Evolutionary conservation across 495 filamentous ascomycete species (phyloP).

Genomic region (Penicillium pulvis): DNA sequence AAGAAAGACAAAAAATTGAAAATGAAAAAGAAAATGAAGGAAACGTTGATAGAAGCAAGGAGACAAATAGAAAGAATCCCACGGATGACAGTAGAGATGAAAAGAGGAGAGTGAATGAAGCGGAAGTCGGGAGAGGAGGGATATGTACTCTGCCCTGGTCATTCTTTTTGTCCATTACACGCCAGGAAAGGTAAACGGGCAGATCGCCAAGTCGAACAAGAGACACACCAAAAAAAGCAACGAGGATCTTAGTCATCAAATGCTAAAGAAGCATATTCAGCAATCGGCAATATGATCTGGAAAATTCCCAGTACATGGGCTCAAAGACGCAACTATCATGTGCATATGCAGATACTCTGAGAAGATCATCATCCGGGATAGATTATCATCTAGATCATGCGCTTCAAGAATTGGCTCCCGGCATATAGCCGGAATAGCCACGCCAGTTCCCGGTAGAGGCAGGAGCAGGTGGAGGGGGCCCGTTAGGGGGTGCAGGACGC

Average conservation of each 20-base stretch:
- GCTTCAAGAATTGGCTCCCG: slow-evolving; percentile 19
- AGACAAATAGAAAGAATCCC: slow-evolving; percentile 2
- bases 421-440: slow-evolving; percentile 30
- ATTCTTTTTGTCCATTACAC: slow-evolving; percentile 1
- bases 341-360: slow-evolving; percentile 12
- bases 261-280: not conserved
- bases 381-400: slow-evolving; percentile 7
- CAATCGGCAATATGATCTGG: not conserved
- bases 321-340: slow-evolving; percentile 9
- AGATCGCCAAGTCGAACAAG: slow-evolving; percentile 4
- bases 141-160: slow-evolving; percentile 4
- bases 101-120: not conserved
- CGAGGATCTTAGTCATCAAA: slow-evolving; percentile 3
- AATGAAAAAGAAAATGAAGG: not conserved
- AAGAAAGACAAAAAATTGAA: slow-evolving; percentile 8
- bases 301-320: not conserved
- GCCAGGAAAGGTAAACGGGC: not conserved
- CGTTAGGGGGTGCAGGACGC: slow-evolving; percentile 40
- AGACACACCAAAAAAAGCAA: not conserved
- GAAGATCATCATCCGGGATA: not conserved
- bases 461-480: slow-evolving; percentile 39
- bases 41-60: slow-evolving; percentile 7
- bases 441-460: slow-evolving; percentile 37
- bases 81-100: slow-evolving; percentile 4
- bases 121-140: not conserved